These are phyloP conservation scores for Apophysomyces trapeziformis DNA, from an alignment of 371 early-diverging fungal species.

Conservation along the genomic window DNA sequence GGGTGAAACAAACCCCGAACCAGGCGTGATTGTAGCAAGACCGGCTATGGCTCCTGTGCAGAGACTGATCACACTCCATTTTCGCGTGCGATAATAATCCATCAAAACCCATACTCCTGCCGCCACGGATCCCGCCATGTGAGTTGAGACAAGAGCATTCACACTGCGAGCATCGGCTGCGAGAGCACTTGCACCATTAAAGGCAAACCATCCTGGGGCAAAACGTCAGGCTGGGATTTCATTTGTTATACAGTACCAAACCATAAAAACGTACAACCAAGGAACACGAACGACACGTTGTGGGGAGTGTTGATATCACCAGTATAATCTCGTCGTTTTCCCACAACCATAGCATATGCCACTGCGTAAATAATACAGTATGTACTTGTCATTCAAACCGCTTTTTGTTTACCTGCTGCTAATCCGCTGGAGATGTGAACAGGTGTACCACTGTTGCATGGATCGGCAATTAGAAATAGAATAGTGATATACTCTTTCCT, in stretches of 20 bases:
- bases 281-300: conserved; percentile 80
- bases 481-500: not conserved
- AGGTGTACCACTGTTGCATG: conserved; percentile 71
- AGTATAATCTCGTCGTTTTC: conserved; percentile 71
- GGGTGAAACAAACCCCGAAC: conserved; percentile 68
- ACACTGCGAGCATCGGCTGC: conserved; percentile 76
- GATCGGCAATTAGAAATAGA: not conserved
- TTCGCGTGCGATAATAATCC: conserved; percentile 68
- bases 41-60: conserved; percentile 87
- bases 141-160: conserved; percentile 75
- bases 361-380: conserved; percentile 32
- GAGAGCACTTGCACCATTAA: conserved; percentile 59
- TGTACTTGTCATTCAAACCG: conserved; percentile 5
- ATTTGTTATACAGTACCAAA: conserved; percentile 66
- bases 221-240: not conserved
- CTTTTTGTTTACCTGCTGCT: conserved; percentile 52
- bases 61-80: conserved; percentile 79
- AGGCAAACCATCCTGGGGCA: conserved; percentile 37
- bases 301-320: conserved; percentile 73
- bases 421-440: conserved; percentile 86
- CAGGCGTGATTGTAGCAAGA: conserved; percentile 77
- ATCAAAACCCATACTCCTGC: conserved; percentile 76
- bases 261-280: conserved; percentile 82
- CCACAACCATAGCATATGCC: conserved; percentile 81
- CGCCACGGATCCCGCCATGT: conserved; percentile 72